Evolutionary conservation across 139 green algal genomes (phyloP).

Genomic region (Coelastrella sp.): DNA sequence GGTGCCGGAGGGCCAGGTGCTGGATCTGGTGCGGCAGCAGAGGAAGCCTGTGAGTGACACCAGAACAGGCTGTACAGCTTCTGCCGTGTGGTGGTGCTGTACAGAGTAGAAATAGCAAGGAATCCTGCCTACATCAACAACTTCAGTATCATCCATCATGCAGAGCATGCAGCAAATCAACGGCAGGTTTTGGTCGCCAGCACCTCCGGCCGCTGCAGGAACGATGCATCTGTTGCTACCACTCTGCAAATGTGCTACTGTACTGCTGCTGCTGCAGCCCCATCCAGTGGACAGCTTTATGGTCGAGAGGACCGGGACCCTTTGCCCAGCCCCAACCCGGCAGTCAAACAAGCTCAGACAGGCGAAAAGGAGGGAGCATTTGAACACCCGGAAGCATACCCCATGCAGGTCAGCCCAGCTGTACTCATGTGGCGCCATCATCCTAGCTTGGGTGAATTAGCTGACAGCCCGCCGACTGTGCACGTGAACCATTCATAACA

Average conservation of each 20-base stretch:
- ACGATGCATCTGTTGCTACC: background rate
- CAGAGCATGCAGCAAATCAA: background rate
- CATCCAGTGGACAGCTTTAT: constrained; percentile 31
- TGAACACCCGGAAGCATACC: constrained; percentile 13
- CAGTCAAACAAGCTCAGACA: background rate
- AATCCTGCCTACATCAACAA: background rate
- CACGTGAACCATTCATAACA: too few species aligned
- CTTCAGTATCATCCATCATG: background rate
- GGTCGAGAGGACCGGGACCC: constrained; percentile 17
- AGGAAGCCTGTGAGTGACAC: background rate
- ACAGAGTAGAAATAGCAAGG: background rate
- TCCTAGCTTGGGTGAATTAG: too few species aligned
- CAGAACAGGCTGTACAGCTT: too few species aligned
- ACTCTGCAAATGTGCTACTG: background rate
- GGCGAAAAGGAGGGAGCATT: background rate
- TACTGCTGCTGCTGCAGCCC: background rate
- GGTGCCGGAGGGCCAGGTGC: background rate
- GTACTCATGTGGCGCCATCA: background rate
- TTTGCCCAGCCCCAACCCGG: background rate
- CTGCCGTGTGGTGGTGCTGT: background rate
- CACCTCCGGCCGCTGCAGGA: too few species aligned
- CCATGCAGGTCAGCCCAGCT: constrained; percentile 24
- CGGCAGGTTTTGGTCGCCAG: too few species aligned
- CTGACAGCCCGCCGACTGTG: too few species aligned
- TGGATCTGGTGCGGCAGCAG: background rate